Base-by-base conservation (phyloP, 176 grass and related monocot genomes). In the Bonia amplexicaulis region DNA sequence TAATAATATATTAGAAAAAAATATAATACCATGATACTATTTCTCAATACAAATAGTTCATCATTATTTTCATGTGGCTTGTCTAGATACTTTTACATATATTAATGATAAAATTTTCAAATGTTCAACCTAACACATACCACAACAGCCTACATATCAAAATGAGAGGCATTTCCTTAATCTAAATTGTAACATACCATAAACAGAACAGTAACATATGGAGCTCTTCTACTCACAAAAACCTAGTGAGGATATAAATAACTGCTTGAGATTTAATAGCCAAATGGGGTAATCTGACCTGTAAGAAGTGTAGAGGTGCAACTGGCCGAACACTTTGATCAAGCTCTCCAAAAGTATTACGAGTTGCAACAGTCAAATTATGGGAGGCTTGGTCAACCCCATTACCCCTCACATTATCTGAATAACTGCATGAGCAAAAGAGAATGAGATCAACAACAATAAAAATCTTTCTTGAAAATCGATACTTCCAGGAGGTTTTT, bases 281-380 rank as follows among this genome's bases (percentile, higher is more conserved):
- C 23, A 29, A 41, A 53, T 53, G 17, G 31, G 67, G 55, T 82
- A 67, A 89, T 14, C 45, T 75, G 48, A 99, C 97, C 75, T 94
- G 89, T 73, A 99, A 89, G 83, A 99, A 99, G 72, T 91, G 91
- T 73, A 96, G 66, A 65, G 97, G 97, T 85, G 97, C 92, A 85
- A 99, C 93, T 66, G 97, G 93, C 42, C 65, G 90, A 67, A 88
- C 71, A 77, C 78, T 96, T 84, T 84, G 88, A 94, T 99, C 97
- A 88, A 99, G 97, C 49, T 99, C 97, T 40, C 78, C 71, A 82
- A 99, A 99, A 74, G 94, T 89, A 82, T 99, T 94, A 69, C 92
- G 97, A 83, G 90, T 94, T 71, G 97, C 93, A 86, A 99, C 73
- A 37, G 97, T 99, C 79, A 99, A 84, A 90, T 58, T 89, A 88